Evolutionary conservation across 495 filamentous ascomycete genomes (phyloP).

Genomic region (Pyronema domesticum): DNA sequence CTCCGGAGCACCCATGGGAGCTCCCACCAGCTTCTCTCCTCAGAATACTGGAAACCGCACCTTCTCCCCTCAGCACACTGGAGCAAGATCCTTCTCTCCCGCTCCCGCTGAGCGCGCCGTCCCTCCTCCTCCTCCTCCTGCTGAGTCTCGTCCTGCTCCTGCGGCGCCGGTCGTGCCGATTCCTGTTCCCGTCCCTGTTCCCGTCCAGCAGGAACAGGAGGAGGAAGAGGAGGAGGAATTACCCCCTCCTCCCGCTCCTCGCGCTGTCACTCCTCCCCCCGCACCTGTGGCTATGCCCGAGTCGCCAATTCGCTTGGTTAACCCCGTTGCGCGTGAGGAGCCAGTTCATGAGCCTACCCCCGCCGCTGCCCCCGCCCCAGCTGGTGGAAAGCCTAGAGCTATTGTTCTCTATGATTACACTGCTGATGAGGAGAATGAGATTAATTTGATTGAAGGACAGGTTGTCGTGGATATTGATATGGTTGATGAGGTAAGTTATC

Average conservation of each 20-base stretch:
- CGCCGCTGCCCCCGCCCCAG: slow-evolving; percentile 41
- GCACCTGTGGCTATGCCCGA: slow-evolving; percentile 28
- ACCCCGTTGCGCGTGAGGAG: slow-evolving; percentile 55
- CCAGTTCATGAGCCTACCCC: slow-evolving; percentile 39
- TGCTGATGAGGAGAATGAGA: slow-evolving; percentile 90
- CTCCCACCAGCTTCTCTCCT: slow-evolving; percentile 25
- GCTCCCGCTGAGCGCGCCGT: slow-evolving; percentile 43
- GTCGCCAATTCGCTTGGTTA: slow-evolving; percentile 61
- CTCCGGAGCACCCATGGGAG: slow-evolving; percentile 51
- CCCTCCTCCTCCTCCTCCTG: slow-evolving; percentile 41
- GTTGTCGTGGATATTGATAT: slow-evolving; percentile 89
- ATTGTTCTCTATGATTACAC: slow-evolving; percentile 89
- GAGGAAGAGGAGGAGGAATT: slow-evolving; percentile 28
- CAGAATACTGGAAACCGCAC: slow-evolving; percentile 11
- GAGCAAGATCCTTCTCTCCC: slow-evolving; percentile 39
- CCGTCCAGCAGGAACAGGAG: slow-evolving; percentile 35
- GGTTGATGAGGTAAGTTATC: slow-evolving; percentile 46
- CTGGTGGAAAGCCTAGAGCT: slow-evolving; percentile 44
- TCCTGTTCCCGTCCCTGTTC: slow-evolving; percentile 42
- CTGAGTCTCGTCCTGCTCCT: slow-evolving; percentile 9
- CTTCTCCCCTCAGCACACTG: slow-evolving; percentile 20
- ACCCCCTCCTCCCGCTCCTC: slow-evolving; percentile 26
- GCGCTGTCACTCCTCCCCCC: slow-evolving; percentile 41
- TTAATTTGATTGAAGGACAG: slow-evolving; percentile 80
- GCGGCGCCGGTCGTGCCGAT: slow-evolving; percentile 19